phyloP scores from a whole-genome alignment of 257 asterid genomes.

The Thymus mandschuricus region DNA sequence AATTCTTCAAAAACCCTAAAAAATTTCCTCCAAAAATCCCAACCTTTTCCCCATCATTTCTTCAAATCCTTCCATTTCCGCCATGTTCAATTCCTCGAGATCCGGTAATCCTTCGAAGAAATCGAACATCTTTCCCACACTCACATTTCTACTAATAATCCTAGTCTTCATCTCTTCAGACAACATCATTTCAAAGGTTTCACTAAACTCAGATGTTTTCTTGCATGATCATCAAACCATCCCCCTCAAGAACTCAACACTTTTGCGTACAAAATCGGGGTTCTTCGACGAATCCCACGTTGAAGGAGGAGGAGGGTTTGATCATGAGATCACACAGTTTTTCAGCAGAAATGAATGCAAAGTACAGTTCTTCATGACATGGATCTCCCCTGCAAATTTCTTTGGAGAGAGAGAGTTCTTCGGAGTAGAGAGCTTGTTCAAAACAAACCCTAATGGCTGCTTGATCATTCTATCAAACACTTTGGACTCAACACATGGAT shows the following conservation, averaged over 20 bases:
- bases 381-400: constrained; percentile 42
- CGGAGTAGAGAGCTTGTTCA: constrained; percentile 56
- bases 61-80: neutral
- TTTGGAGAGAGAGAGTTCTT: constrained; percentile 53
- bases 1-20: neutral
- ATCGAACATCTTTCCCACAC: constrained; percentile 39
- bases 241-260: constrained; percentile 26
- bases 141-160: constrained; percentile 39
- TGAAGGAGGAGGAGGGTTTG: constrained; percentile 14
- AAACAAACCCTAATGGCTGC: constrained; percentile 53
- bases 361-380: constrained; percentile 58
- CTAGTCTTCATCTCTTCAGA: constrained; percentile 34
- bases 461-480: constrained; percentile 56
- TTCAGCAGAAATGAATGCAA: constrained; percentile 30
- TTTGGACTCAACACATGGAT: constrained; percentile 59
- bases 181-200: constrained; percentile 35
- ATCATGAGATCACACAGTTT: constrained; percentile 35
- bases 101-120: constrained; percentile 23
- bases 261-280: constrained; percentile 3
- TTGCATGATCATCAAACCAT: constrained; percentile 6
- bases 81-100: constrained; percentile 45
- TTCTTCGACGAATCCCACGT: constrained; percentile 16
- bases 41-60: neutral
- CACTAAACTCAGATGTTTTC: constrained; percentile 30
- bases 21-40: neutral